Evolutionary conservation across 1,139 yeast genomes (phyloP).

Genomic region (Magnusiomyces paraingens): DNA sequence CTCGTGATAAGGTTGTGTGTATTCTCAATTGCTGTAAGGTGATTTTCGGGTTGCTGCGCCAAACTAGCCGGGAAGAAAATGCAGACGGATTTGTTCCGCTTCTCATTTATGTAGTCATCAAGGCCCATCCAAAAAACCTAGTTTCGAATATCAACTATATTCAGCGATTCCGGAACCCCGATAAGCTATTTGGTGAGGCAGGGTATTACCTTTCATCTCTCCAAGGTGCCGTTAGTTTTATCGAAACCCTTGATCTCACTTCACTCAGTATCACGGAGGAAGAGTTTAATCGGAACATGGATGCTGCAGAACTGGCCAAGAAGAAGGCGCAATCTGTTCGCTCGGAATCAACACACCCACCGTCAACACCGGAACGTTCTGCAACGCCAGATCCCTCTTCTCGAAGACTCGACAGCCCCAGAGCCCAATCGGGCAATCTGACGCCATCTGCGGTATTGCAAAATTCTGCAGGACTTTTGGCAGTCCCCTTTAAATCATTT

Average conservation of each 20-base stretch:
- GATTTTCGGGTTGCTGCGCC: conserved; percentile 76
- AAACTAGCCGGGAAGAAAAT: conserved; percentile 61
- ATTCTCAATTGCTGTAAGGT: conserved; percentile 87
- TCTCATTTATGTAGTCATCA: conserved; percentile 69
- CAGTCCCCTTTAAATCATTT: conserved; percentile 32
- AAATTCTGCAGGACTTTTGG: conserved; percentile 34
- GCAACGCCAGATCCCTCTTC: conserved; percentile 13
- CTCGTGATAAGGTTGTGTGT: conserved; percentile 91
- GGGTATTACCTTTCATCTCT: conserved; percentile 83
- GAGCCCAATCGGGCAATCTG: conserved; percentile 17
- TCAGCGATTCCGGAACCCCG: conserved; percentile 71
- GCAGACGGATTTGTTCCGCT: conserved; percentile 93
- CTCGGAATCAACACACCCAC: conserved; percentile 22
- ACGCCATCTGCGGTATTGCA: conserved; percentile 33
- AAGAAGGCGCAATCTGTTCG: conserved; percentile 17
- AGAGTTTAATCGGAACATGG: conserved; percentile 46
- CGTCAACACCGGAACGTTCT: conserved; percentile 25
- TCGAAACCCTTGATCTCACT: conserved; percentile 51
- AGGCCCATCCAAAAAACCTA: conserved; percentile 55
- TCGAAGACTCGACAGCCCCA: neutral
- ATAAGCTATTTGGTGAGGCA: conserved; percentile 78
- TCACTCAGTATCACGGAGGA: conserved; percentile 57
- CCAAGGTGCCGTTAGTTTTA: conserved; percentile 76
- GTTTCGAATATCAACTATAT: conserved; percentile 78
- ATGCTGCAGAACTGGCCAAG: conserved; percentile 25